phyloP scores from a whole-genome alignment of 176 grass and related monocot species.

The Rhynchospora pubera region DNA sequence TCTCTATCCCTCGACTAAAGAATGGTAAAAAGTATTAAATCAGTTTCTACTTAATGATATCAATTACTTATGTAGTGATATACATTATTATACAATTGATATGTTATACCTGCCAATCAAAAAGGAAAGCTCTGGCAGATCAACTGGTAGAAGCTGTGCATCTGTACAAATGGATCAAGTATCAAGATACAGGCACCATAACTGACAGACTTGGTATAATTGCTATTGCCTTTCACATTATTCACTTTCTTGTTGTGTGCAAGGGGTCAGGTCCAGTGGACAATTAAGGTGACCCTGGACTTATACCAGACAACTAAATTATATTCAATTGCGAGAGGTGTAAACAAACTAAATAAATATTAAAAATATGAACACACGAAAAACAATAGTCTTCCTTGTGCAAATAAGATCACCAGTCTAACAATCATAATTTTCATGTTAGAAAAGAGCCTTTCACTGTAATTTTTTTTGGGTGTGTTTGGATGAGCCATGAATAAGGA shows the following conservation, averaged over 20 bases:
- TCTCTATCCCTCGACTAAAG: constrained; percentile 69
- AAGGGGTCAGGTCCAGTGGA: background rate
- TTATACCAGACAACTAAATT: background rate
- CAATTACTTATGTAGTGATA: background rate
- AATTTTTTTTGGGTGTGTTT: no score
- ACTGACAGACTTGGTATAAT: background rate
- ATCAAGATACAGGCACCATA: constrained; percentile 15
- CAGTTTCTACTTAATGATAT: constrained; percentile 4
- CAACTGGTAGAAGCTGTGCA: constrained; percentile 76
- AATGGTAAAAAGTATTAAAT: constrained; percentile 26
- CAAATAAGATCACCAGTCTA: background rate
- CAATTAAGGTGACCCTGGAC: background rate
- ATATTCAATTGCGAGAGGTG: no score
- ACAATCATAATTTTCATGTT: constrained; percentile 1
- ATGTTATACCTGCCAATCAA: constrained; percentile 65
- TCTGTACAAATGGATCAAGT: constrained; percentile 39
- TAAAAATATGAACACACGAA: background rate
- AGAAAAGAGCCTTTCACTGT: background rate
- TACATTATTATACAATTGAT: background rate
- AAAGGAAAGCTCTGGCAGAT: constrained; percentile 82
- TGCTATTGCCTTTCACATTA: background rate
- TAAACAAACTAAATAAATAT: background rate
- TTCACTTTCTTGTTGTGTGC: background rate
- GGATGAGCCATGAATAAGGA: no score
- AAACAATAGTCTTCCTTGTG: background rate